These are phyloP conservation scores for Microcyclospora pomicola DNA, from an alignment of 2,329 filamentous ascomycete genomes.

Conservation along the genomic window DNA sequence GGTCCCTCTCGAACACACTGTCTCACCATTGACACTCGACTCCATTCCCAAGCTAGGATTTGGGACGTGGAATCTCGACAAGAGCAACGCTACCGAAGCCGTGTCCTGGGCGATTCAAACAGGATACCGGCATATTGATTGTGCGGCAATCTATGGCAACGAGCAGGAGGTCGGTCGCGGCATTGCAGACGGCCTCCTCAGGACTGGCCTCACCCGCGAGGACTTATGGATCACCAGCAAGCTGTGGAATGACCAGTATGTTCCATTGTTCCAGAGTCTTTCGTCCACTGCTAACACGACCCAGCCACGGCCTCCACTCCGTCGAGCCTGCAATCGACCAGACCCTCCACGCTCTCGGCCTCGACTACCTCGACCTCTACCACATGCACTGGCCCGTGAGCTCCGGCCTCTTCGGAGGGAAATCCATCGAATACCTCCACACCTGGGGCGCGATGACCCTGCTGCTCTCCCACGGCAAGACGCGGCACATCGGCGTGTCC, in stretches of 20 bases:
- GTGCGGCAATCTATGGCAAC: constrained; percentile 31
- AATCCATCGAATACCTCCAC: constrained; percentile 19
- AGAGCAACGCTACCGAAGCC: constrained; percentile 22
- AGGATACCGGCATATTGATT: constrained; percentile 43
- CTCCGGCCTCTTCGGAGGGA: constrained; percentile 6
- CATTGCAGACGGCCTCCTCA: constrained; percentile 24
- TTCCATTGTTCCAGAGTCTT: neutral
- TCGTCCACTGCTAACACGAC: neutral
- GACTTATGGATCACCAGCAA: constrained; percentile 28
- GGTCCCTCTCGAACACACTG: constrained; percentile 11
- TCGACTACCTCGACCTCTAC: constrained; percentile 32
- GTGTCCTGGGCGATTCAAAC: constrained; percentile 28
- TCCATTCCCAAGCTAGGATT: constrained; percentile 24
- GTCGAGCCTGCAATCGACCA: constrained; percentile 22
- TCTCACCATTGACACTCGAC: constrained; percentile 14
- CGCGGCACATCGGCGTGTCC: constrained; percentile 60
- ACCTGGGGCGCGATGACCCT: constrained; percentile 58
- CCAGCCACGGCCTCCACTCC: constrained; percentile 16
- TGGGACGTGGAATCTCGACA: constrained; percentile 26
- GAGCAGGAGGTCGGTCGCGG: constrained; percentile 31
- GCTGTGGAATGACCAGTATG: constrained; percentile 25
- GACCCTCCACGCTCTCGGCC: constrained; percentile 26
- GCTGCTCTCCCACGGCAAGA: constrained; percentile 44
- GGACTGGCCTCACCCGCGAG: constrained; percentile 19
- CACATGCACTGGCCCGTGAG: constrained; percentile 33